A percentile compares a stretch with the other conserved stretches of the same genome.
Conservation (phyloP, 2,329 filamentous ascomycete species). For the Fonsecaea erecta region DNA sequence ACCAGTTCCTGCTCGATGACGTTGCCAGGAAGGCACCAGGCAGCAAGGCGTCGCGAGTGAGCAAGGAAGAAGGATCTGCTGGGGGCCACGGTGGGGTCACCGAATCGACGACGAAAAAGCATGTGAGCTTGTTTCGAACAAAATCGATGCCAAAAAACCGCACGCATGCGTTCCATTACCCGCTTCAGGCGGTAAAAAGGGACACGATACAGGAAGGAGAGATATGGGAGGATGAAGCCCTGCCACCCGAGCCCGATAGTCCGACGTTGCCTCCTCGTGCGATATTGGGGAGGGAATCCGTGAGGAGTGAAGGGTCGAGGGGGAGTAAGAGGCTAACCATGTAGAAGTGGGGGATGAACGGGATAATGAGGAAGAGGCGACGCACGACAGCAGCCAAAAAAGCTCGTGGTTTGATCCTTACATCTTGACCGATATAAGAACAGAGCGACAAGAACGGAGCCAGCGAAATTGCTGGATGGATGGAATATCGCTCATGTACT, state of each 20-base stretch:
- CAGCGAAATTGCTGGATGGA: background rate
- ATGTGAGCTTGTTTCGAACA: conserved; percentile 29
- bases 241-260: conserved; percentile 1
- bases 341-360: background rate
- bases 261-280: conserved; percentile 8
- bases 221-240: conserved; percentile 21
- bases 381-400: background rate
- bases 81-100: conserved; percentile 26
- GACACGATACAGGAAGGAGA: conserved; percentile 2
- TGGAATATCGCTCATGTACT: background rate
- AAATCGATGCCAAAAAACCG: conserved; percentile 17
- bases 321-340: conserved; percentile 12
- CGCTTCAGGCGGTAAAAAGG: conserved; percentile 17
- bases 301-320: background rate
- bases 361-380: background rate
- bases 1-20: conserved; percentile 38
- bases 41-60: conserved; percentile 11
- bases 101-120: conserved; percentile 19
- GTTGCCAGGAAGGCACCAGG: conserved; percentile 35
- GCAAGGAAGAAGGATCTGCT: conserved; percentile 22
- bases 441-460: background rate
- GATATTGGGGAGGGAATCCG: background rate
- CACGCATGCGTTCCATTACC: conserved; percentile 27
- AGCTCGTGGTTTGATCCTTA: background rate
- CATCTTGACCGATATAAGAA: background rate